Evolutionary conservation across 495 filamentous ascomycete species (phyloP), one percentile per base, ranked within the genome.

Genomic region (Neurospora sublineolata): DNA sequence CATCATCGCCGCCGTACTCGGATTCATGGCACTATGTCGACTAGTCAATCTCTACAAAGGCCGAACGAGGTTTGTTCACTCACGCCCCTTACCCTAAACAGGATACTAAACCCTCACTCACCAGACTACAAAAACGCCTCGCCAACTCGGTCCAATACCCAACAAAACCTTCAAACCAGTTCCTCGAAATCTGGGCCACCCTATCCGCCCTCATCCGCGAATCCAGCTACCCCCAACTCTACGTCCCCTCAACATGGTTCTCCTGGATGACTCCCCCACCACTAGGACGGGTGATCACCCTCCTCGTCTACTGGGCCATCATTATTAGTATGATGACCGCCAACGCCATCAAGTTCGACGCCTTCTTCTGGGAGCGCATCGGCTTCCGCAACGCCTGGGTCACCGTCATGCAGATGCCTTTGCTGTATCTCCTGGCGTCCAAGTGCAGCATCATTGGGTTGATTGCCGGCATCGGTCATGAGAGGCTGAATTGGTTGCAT

Each of bases 401-500:
- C 41, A 86, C 92, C 20, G 84, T 93, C 71, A 88, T 87, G n/a
- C 93, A 97, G 79, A 77, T 97, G n/a, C 93, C 93, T 3, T 77
- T 97, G 16, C 83, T 97, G 67, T 92, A 92, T 77, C 84, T 95
- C 36, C 87, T 97, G 27, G 87, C 93, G 10, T 90, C 89, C n/a
- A 92, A 93, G 83, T 86, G 87, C 76, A 95, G 90, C 76, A 81
- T 94, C 70, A 84, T 94, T 42, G 91, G 91, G 3, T 81, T 85
- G 36, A 79, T 94, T 18, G 84, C 85, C 8, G 93, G 92, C 4
- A 87, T 85, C 40, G 89, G 89, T 70, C 89, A 95, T 72, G 90
- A 93, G 80, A 84, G 90, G 18, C 78, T 97, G 68, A 94, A 94
- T 75, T 94, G 92, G 93, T 85, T 93, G 69, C 93, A 97, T 76